These are phyloP conservation scores for Colletotrichum australisinense DNA, from an alignment of 2,329 filamentous ascomycete genomes.

Conservation along the genomic window DNA sequence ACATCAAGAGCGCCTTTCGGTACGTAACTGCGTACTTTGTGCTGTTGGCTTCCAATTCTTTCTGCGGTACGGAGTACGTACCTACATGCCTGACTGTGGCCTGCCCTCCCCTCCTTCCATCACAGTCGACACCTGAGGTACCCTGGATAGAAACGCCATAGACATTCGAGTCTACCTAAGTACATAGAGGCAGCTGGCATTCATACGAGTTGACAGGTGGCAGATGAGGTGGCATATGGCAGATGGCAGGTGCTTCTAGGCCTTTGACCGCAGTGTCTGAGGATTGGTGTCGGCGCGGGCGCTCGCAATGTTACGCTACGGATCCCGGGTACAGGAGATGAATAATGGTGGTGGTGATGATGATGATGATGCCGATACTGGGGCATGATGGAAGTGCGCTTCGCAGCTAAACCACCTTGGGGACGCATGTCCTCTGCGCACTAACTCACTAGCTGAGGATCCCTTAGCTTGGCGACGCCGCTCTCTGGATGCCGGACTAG, in stretches of 20 bases:
- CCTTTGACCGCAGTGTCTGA: neutral
- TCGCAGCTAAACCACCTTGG: neutral
- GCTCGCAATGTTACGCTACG: conserved; percentile 11
- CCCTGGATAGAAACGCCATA: no score
- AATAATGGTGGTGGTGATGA: neutral
- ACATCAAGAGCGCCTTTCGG: no score
- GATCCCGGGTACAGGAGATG: neutral
- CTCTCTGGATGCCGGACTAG: conserved; percentile 30
- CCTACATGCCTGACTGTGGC: no score
- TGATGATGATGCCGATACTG: neutral
- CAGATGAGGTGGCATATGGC: conserved; percentile 12
- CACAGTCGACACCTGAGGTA: neutral
- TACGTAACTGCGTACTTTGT: neutral
- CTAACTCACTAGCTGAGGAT: conserved; percentile 17
- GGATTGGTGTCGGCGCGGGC: neutral
- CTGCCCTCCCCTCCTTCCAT: neutral
- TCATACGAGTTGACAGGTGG: neutral
- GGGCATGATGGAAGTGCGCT: neutral
- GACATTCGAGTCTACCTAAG: neutral
- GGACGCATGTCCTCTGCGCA: neutral
- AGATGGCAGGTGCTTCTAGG: neutral
- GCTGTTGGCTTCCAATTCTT: neutral
- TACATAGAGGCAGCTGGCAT: neutral
- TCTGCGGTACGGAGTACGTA: neutral
- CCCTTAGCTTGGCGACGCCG: conserved; percentile 24